Conservation (phyloP, 306 rosid species). For the Medicago lupulina region DNA sequence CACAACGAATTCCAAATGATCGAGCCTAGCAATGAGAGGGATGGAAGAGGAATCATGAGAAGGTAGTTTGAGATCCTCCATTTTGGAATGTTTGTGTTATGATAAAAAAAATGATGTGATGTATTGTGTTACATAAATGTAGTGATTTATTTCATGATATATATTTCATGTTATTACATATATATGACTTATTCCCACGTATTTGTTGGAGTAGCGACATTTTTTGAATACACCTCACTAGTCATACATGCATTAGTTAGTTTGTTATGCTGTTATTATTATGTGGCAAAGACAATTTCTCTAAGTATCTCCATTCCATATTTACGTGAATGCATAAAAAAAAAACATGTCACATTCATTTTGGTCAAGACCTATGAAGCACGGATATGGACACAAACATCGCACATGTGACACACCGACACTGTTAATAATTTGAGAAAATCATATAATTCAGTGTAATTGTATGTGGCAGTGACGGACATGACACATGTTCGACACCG, state of each 20-base stretch:
- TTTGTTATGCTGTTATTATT: constrained; percentile 47
- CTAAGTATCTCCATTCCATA: not conserved
- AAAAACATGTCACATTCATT: not conserved
- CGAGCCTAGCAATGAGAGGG: constrained; percentile 75
- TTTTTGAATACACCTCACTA: constrained; percentile 39
- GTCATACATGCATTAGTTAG: constrained; percentile 45
- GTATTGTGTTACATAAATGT: not conserved
- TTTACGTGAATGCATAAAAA: not conserved
- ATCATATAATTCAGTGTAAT: too few species aligned
- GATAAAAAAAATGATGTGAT: not conserved
- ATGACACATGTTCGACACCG: too few species aligned
- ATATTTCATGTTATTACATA: not conserved
- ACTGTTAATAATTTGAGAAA: too few species aligned
- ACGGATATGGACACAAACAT: too few species aligned
- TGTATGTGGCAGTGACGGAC: too few species aligned
- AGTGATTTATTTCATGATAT: constrained; percentile 13
- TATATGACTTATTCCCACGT: constrained; percentile 36
- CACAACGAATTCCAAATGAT: constrained; percentile 74
- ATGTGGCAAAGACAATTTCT: constrained; percentile 39
- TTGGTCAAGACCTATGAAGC: not conserved
- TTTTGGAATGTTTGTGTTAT: constrained; percentile 27
- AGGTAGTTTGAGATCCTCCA: constrained; percentile 51
- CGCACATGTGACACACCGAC: too few species aligned
- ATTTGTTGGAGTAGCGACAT: constrained; percentile 34
- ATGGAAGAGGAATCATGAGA: constrained; percentile 53